phyloP scores from a whole-genome alignment of 768 basidiomycete species.

The Leccinum uliginosum region DNA sequence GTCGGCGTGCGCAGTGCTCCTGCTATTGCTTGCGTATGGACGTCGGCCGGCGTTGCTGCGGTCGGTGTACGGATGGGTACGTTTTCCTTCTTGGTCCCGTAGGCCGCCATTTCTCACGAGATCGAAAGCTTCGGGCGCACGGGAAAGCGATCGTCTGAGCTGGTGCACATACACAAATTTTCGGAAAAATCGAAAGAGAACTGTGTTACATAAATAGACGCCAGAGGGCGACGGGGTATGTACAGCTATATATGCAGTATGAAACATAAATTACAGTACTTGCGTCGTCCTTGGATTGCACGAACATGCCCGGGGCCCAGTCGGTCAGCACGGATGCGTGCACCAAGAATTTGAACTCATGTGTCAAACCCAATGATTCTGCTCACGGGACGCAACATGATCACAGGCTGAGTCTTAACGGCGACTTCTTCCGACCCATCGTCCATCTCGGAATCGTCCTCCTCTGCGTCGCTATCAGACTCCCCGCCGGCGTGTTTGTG shows the following conservation, averaged over 20 bases:
- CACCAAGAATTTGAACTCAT: slow-evolving; percentile 5
- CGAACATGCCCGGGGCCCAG: not conserved
- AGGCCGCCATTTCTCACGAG: not conserved
- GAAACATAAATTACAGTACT: slow-evolving; percentile 23
- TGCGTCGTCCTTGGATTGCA: not conserved
- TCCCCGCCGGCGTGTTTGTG: slow-evolving; percentile 45
- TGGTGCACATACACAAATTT: not conserved
- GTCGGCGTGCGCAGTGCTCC: not conserved
- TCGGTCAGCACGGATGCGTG: no score
- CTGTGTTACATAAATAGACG: not conserved
- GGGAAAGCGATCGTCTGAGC: not conserved
- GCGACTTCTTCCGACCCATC: slow-evolving; percentile 36
- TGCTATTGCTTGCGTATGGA: slow-evolving; percentile 9
- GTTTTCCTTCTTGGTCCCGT: not conserved
- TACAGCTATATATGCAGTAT: slow-evolving; percentile 8
- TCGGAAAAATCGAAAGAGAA: not conserved
- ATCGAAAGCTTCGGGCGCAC: not conserved
- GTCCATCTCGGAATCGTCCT: slow-evolving; percentile 47
- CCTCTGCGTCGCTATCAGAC: slow-evolving; percentile 59
- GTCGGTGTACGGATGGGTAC: slow-evolving; percentile 1
- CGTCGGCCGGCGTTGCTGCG: slow-evolving; percentile 5
- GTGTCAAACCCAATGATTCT: slow-evolving; percentile 55
- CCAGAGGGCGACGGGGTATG: not conserved
- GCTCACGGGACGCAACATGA: slow-evolving; percentile 54
- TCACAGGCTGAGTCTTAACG: slow-evolving; percentile 47